These are phyloP conservation scores for Catenaria anguillulae DNA, from an alignment of 371 early-diverging fungal genomes.

Conservation along the genomic window DNA sequence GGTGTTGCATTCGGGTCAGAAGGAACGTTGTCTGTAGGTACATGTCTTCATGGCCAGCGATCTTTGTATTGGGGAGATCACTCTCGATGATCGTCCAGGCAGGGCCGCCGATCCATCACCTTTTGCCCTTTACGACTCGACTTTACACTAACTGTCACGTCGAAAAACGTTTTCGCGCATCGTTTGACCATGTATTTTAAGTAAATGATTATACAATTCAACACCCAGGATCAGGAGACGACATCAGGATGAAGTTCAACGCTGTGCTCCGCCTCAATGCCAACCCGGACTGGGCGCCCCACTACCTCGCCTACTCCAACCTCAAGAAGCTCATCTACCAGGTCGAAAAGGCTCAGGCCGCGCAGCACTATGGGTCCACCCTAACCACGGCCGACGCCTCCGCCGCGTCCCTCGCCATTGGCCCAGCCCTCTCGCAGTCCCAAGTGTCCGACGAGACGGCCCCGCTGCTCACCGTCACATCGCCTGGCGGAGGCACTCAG, in stretches of 20 bases:
- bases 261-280: conserved; percentile 74
- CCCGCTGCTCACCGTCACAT: neutral
- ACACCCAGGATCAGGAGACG: no score
- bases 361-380: conserved; percentile 16
- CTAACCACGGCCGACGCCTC: neutral
- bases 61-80: no score
- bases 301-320: conserved; percentile 48
- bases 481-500: conserved; percentile 6
- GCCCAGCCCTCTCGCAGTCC: neutral
- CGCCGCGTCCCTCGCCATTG: neutral
- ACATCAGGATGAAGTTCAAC: conserved; percentile 81
- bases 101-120: no score
- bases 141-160: no score
- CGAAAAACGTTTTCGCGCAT: no score
- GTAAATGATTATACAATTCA: no score
- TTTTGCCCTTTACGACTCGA: no score
- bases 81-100: no score
- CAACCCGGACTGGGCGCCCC: conserved; percentile 77
- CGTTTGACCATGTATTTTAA: no score
- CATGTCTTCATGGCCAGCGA: no score
- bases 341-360: conserved; percentile 49
- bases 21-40: no score
- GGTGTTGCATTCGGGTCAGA: no score
- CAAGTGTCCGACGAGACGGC: neutral
- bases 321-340: conserved; percentile 79